Conservation (phyloP, 208 protist species). For the Trypanosoma theileri region DNA sequence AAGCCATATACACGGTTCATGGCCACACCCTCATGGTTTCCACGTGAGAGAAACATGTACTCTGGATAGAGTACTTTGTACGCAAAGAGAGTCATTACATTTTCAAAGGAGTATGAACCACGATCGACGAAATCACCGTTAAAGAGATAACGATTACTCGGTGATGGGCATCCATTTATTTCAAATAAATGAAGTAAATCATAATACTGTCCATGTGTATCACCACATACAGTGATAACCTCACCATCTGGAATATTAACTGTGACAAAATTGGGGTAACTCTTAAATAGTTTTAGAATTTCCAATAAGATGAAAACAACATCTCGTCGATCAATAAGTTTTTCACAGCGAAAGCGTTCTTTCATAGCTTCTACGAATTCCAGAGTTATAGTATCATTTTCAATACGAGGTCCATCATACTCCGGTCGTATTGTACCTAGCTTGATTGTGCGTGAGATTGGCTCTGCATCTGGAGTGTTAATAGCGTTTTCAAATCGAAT, state of each 20-base stretch:
- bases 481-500: conserved; percentile 96
- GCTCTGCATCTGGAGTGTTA: conserved; percentile 71
- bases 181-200: conserved; percentile 98
- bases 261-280: conserved; percentile 83
- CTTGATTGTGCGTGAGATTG: conserved; percentile 75
- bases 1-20: conserved; percentile 99
- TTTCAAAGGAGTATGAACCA: conserved; percentile 96
- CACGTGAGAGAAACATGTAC: conserved; percentile 93
- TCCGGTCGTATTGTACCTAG: conserved; percentile 55
- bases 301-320: conserved; percentile 87
- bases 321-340: conserved; percentile 83
- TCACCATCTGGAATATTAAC: conserved; percentile 84
- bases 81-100: conserved; percentile 95
- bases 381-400: conserved; percentile 61
- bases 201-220: conserved; percentile 99
- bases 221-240: conserved; percentile 97
- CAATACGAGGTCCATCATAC: conserved; percentile 80
- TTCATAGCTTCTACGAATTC: conserved; percentile 84
- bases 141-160: conserved; percentile 94
- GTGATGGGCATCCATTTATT: conserved; percentile 81
- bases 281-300: conserved; percentile 73
- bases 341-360: conserved; percentile 75
- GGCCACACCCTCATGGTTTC: conserved; percentile 96
- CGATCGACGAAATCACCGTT: conserved; percentile 97
- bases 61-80: conserved; percentile 97